Conservation (phyloP, 2,329 filamentous ascomycete genomes). For the Fusarium dlaminii region DNA sequence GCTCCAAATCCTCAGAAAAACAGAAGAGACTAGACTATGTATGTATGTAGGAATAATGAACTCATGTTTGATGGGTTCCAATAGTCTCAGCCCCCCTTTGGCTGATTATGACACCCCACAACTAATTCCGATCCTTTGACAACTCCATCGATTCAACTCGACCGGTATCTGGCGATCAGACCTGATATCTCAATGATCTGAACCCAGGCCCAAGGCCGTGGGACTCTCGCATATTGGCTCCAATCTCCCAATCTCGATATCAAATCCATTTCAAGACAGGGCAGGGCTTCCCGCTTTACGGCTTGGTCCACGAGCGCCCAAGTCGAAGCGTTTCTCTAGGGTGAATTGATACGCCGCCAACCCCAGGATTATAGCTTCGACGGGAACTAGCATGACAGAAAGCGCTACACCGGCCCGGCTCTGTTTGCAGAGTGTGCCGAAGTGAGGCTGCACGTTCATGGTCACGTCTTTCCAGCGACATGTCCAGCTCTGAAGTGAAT, state of each 20-base stretch:
- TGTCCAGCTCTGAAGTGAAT: slow-evolving; percentile 70
- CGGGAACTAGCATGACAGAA: slow-evolving; percentile 64
- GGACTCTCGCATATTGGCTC: neutral
- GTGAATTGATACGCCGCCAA: slow-evolving; percentile 57
- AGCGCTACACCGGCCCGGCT: slow-evolving; percentile 64
- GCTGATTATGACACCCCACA: neutral
- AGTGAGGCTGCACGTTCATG: slow-evolving; percentile 64
- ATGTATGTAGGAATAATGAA: neutral
- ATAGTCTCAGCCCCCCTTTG: neutral
- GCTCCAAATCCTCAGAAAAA: neutral
- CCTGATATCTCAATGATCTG: neutral
- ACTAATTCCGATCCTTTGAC: neutral
- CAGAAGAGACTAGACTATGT: neutral
- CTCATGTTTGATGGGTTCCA: slow-evolving; percentile 1
- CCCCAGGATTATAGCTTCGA: slow-evolving; percentile 61
- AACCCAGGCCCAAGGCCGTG: slow-evolving; percentile 15
- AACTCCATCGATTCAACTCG: neutral
- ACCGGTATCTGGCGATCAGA: neutral
- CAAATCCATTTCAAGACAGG: slow-evolving; percentile 35
- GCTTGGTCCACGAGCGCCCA: slow-evolving; percentile 37
- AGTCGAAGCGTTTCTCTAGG: slow-evolving; percentile 53
- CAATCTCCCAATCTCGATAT: neutral
- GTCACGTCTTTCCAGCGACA: slow-evolving; percentile 67
- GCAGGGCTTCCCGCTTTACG: slow-evolving; percentile 49
- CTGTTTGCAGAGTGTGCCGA: slow-evolving; percentile 65